Conservation (phyloP, 2,329 filamentous ascomycete species). For the Chaetomium globosum region DNA sequence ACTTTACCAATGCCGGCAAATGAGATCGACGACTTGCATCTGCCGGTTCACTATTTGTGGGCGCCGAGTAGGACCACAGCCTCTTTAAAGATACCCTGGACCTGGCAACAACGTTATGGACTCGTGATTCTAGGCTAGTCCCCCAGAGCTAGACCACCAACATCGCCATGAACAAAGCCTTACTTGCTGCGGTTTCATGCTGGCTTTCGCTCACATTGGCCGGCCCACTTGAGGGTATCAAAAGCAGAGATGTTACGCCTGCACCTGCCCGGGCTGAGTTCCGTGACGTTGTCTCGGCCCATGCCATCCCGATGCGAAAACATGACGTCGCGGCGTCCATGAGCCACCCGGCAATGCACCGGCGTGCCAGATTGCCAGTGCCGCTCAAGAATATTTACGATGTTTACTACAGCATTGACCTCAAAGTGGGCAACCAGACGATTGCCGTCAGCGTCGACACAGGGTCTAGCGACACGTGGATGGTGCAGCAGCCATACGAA, state of each 20-base stretch:
- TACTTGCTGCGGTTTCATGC: constrained; percentile 7
- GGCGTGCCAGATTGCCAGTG: constrained; percentile 18
- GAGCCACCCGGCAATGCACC: constrained; percentile 10
- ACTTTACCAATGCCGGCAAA: constrained; percentile 25
- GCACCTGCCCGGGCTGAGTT: not conserved
- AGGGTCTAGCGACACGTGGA: constrained; percentile 39
- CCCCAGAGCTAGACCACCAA: not conserved
- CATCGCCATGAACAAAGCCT: constrained; percentile 11
- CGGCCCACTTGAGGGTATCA: not conserved
- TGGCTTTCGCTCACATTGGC: not conserved
- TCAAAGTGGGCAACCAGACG: constrained; percentile 36
- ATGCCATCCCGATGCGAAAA: constrained; percentile 25
- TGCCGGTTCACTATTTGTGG: constrained; percentile 3
- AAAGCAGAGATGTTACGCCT: not conserved
- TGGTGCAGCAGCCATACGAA: constrained; percentile 34
- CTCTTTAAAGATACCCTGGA: not conserved
- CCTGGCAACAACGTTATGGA: not conserved
- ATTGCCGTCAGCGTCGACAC: constrained; percentile 40
- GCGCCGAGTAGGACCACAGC: not conserved
- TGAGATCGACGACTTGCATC: constrained; percentile 19
- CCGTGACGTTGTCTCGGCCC: constrained; percentile 15
- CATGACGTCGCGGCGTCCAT: not conserved
- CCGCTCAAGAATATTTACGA: constrained; percentile 36
- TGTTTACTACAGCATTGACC: constrained; percentile 39
- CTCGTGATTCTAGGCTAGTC: not conserved